A percentile compares a stretch with the other conserved stretches of the same genome.
Conservation (phyloP, 2,329 filamentous ascomycete species). For the Colletotrichum simmondsii region DNA sequence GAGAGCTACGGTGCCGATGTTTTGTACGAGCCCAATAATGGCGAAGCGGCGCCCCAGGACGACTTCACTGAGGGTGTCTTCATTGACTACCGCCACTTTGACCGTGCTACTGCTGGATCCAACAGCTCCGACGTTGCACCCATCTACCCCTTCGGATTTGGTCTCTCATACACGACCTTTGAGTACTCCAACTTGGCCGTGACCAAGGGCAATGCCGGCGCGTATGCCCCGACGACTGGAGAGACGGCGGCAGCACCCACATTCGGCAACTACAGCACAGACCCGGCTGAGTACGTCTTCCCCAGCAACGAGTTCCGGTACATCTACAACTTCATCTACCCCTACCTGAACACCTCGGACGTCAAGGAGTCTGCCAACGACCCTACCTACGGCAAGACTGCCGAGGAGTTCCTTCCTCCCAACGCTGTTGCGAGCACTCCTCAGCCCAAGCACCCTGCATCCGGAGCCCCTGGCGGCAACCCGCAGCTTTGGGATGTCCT, state of each 20-base stretch:
- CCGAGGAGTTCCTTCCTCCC: slow-evolving; percentile 69
- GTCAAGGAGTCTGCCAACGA: slow-evolving; percentile 65
- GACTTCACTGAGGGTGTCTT: slow-evolving; percentile 83
- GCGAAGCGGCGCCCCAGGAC: slow-evolving; percentile 72
- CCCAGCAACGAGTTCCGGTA: slow-evolving; percentile 65
- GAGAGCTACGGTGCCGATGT: slow-evolving; percentile 77
- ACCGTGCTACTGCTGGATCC: slow-evolving; percentile 60
- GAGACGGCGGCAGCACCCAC: slow-evolving; percentile 71
- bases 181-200: slow-evolving; percentile 76
- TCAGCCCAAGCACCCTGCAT: slow-evolving; percentile 64
- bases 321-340: slow-evolving; percentile 72
- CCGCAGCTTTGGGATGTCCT: slow-evolving; percentile 73
- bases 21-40: slow-evolving; percentile 77
- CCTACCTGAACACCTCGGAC: slow-evolving; percentile 75
- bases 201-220: slow-evolving; percentile 55
- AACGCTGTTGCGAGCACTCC: slow-evolving; percentile 65
- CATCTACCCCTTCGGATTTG: slow-evolving; percentile 84
- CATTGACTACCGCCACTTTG: slow-evolving; percentile 85
- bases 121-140: slow-evolving; percentile 60
- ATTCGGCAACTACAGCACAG: slow-evolving; percentile 72
- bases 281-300: slow-evolving; percentile 75
- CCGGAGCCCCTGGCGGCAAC: slow-evolving; percentile 72
- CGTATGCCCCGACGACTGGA: slow-evolving; percentile 71
- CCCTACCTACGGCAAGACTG: slow-evolving; percentile 68
- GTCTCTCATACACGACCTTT: slow-evolving; percentile 84